These are phyloP conservation scores for Smallanthus sonchifolius DNA, from an alignment of 129 eudicot genomes.

Conservation along the genomic window DNA sequence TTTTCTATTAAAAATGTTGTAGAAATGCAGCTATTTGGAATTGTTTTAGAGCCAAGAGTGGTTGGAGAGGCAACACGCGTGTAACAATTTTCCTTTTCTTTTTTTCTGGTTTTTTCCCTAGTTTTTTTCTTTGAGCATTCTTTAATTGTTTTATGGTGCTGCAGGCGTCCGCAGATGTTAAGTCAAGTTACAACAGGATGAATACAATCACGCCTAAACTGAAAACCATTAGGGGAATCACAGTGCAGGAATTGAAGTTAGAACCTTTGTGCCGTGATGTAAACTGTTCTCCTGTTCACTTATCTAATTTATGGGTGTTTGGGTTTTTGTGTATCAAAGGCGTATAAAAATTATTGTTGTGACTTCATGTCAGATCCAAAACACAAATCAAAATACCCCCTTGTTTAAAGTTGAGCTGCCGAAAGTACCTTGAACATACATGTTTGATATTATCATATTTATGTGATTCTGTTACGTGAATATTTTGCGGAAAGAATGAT, in stretches of 20 bases:
- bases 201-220: slow-evolving; percentile 26
- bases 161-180: slow-evolving; percentile 56
- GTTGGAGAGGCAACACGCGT: slow-evolving; percentile 63
- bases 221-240: slow-evolving; percentile 33
- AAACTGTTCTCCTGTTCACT: slow-evolving; percentile 6
- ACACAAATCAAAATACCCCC: background rate
- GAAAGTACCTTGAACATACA: background rate
- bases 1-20: slow-evolving; percentile 10
- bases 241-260: slow-evolving; percentile 41
- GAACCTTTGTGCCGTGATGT: slow-evolving; percentile 49
- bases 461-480: slow-evolving; percentile 45
- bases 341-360: background rate
- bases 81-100: slow-evolving; percentile 25
- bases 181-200: slow-evolving; percentile 41
- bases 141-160: slow-evolving; percentile 9
- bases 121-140: background rate
- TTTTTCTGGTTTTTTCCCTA: background rate
- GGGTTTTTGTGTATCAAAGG: background rate
- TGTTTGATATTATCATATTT: slow-evolving; percentile 11
- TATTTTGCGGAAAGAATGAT: slow-evolving; percentile 87
- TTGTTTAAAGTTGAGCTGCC: background rate
- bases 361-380: background rate
- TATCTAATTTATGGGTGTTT: slow-evolving; percentile 3
- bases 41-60: slow-evolving; percentile 72
- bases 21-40: slow-evolving; percentile 60